Base-by-base conservation (phyloP, 1,284 basidiomycete species). In the Entoloma clypeatum region DNA sequence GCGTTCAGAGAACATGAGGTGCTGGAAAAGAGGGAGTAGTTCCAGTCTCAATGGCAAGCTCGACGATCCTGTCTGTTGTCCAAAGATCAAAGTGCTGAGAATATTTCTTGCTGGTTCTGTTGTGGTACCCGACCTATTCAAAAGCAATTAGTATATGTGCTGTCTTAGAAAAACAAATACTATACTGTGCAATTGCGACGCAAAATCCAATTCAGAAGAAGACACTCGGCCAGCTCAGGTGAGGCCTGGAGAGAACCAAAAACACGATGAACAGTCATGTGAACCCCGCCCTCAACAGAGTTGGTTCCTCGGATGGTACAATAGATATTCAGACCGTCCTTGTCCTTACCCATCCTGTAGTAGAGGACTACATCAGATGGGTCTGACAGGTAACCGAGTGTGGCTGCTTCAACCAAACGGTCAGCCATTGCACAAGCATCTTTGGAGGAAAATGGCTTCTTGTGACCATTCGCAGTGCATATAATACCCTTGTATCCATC, bases 201-300 rank as follows among this genome's bases (percentile, higher is more conserved):
- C 14, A 33, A 33, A 33, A 33, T 33, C 31, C 18, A 33, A 33
- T 33, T 33, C 31, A 33, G 31, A 13, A 33, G 31, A 33, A 33
- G 31, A 33, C 18, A 33, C 31, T 50, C 51, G 21, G 50, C 47
- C 10, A 51, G 25, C 17, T 51, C 43, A 5, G 38, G 35, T 19
- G 47, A 51, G 19, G 50, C 50, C 17, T 35, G 26, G 1, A 51
- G 23, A 9, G 47, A 36, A 26, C 28, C 36, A 51, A 51, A 51
- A 9, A 18, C 44, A 10, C 7, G 36, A 5, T 33, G 8, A 26
- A 46, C 18, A 14, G 39, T 14, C 22, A 28, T 41, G 28, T 48
- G 50, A 25, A 56, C 43, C 19, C 19, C 53, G 18, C 53, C 52
- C 37, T 56, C 52, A 37, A 55, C 41, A n/a, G 48, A 50, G 22